These are phyloP conservation scores for Sclerotinia glacialis DNA, from an alignment of 2,329 filamentous ascomycete species.

Conservation along the genomic window DNA sequence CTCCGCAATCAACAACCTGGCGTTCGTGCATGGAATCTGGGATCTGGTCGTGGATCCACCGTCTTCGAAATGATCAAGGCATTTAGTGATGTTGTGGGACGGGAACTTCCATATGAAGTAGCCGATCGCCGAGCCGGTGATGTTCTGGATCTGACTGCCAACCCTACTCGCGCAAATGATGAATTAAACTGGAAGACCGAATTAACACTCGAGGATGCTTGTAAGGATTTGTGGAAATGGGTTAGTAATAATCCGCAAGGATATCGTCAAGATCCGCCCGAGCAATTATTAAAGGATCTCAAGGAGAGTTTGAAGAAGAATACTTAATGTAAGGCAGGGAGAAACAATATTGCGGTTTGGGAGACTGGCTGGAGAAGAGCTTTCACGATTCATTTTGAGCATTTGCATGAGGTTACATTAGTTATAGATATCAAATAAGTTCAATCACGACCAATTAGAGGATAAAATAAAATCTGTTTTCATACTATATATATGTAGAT, in stretches of 20 bases:
- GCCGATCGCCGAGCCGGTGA: constrained; percentile 80
- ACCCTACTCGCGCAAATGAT: constrained; percentile 79
- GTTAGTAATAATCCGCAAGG: constrained; percentile 95
- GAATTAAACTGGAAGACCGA: constrained; percentile 93
- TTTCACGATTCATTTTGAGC: constrained; percentile 12
- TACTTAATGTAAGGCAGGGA: neutral
- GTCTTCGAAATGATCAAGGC: constrained; percentile 98
- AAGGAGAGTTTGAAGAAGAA: constrained; percentile 42
- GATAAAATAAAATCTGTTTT: constrained; percentile 7
- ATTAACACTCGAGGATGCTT: constrained; percentile 86
- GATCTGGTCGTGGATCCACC: constrained; percentile 89
- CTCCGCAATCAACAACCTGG: constrained; percentile 81
- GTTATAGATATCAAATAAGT: constrained; percentile 15
- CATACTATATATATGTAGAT: neutral
- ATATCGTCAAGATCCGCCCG: constrained; percentile 87
- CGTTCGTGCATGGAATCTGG: constrained; percentile 93
- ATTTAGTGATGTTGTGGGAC: constrained; percentile 83
- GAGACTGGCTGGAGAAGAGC: neutral
- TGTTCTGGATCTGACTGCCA: constrained; percentile 91
- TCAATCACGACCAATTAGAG: neutral
- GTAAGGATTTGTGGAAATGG: constrained; percentile 94
- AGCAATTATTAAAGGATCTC: constrained; percentile 68
- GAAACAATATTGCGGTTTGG: neutral
- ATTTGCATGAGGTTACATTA: constrained; percentile 18
- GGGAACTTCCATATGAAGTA: constrained; percentile 82